phyloP scores from a whole-genome alignment of 2,329 filamentous ascomycete species.

The Aspergillus phoenicis region DNA sequence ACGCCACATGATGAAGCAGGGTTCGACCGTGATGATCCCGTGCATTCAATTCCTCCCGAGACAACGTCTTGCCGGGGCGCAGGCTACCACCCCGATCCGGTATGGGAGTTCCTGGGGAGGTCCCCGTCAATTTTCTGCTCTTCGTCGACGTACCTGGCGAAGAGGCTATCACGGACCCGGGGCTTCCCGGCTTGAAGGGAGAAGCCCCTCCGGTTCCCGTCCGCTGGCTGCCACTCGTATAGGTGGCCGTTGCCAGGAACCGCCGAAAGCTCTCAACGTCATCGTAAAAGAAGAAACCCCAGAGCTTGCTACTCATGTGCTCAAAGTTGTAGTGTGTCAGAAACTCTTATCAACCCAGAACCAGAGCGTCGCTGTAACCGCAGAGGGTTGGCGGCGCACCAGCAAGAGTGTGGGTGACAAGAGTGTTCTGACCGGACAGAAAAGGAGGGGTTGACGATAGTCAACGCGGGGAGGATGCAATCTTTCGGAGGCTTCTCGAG shows the following conservation, averaged over 20 bases:
- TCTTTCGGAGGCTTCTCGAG: background rate
- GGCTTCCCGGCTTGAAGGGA: conserved; percentile 33
- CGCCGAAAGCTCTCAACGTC: conserved; percentile 94
- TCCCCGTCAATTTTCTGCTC: conserved; percentile 48
- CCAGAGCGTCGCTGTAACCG: conserved; percentile 87
- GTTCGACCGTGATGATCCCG: conserved; percentile 82
- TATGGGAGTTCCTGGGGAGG: conserved; percentile 51
- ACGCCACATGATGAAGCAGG: conserved; percentile 79
- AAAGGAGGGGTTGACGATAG: conserved; percentile 14
- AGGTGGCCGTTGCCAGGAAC: conserved; percentile 74
- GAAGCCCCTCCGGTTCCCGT: conserved; percentile 29
- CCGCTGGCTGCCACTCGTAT: conserved; percentile 44
- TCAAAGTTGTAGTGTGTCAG: conserved; percentile 37
- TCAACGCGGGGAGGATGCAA: conserved; percentile 21
- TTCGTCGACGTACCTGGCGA: conserved; percentile 48
- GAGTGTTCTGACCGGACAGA: conserved; percentile 28
- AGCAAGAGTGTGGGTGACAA: conserved; percentile 61
- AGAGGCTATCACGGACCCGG: conserved; percentile 32
- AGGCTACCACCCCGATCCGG: conserved; percentile 39
- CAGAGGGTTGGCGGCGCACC: conserved; percentile 74
- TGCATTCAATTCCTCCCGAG: conserved; percentile 74
- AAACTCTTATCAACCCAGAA: conserved; percentile 57
- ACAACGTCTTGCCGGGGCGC: conserved; percentile 43
- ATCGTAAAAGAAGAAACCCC: conserved; percentile 96
- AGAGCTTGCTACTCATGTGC: conserved; percentile 95